Evolutionary conservation across 1,139 yeast genomes (phyloP).

Genomic region (Kodamaea fungicola): DNA sequence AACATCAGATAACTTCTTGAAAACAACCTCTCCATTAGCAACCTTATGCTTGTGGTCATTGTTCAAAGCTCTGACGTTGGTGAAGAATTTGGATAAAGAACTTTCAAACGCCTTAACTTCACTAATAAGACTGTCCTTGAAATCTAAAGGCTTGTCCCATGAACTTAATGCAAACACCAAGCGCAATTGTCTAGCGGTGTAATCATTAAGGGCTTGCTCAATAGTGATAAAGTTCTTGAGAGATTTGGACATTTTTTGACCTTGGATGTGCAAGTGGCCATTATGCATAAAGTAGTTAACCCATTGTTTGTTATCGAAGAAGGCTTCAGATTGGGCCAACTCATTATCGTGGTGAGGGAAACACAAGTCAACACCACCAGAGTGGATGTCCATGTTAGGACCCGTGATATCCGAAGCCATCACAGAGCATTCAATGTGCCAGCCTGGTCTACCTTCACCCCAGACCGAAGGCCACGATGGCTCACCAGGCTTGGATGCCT

Average conservation of each 20-base stretch:
- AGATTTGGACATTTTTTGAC: slow-evolving; percentile 96
- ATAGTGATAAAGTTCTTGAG: slow-evolving; percentile 93
- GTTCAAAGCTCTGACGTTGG: slow-evolving; percentile 74
- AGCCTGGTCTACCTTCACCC: slow-evolving; percentile 98
- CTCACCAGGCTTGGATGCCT: slow-evolving; percentile 94
- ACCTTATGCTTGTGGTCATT: slow-evolving; percentile 55
- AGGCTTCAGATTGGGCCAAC: slow-evolving; percentile 95
- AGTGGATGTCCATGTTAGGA: slow-evolving; percentile 82
- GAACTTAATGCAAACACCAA: slow-evolving; percentile 85
- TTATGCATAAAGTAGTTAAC: slow-evolving; percentile 93
- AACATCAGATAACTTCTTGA: slow-evolving; percentile 48
- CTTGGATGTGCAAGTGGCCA: slow-evolving; percentile 96
- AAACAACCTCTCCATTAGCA: slow-evolving; percentile 39
- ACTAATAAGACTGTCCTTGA: slow-evolving; percentile 71
- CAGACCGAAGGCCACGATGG: slow-evolving; percentile 95
- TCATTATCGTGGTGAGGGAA: slow-evolving; percentile 99
- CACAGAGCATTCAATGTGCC: slow-evolving; percentile 99
- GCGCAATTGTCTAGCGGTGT: slow-evolving; percentile 77
- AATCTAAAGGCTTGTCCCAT: slow-evolving; percentile 92
- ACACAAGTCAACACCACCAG: slow-evolving; percentile 96
- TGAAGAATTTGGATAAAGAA: slow-evolving; percentile 75
- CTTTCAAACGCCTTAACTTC: slow-evolving; percentile 79
- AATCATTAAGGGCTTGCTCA: slow-evolving; percentile 75
- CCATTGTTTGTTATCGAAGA: slow-evolving; percentile 89
- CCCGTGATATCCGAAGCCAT: slow-evolving; percentile 95